Evolutionary conservation across 805 yeast species (phyloP).

Genomic region (Debaryomyces maramus): DNA sequence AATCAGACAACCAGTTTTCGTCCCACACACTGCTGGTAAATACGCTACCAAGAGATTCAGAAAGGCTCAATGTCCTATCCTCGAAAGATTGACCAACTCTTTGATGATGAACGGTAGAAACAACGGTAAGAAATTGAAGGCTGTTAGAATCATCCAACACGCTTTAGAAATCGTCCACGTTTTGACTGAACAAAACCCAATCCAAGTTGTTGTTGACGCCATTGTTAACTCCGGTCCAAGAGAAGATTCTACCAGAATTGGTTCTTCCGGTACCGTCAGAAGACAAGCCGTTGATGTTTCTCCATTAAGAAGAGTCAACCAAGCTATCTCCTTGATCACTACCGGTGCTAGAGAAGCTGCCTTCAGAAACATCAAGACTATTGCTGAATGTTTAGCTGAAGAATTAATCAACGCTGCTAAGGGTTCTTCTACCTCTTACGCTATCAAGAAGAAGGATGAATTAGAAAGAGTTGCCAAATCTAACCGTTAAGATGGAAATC

Average conservation of each 20-base stretch:
- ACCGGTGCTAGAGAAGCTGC: conserved; percentile 99
- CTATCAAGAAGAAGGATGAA: conserved; percentile 99
- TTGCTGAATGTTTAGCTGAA: conserved; percentile 99
- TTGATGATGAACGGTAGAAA: conserved; percentile 99
- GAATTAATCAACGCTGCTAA: conserved; percentile 99
- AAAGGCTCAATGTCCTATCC: conserved; percentile 99
- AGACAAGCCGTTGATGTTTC: conserved; percentile 99
- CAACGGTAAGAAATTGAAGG: conserved; percentile 99
- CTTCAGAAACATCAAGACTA: conserved; percentile 99
- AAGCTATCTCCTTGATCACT: conserved; percentile 96
- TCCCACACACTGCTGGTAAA: conserved; percentile 99
- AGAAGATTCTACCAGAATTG: conserved; percentile 99
- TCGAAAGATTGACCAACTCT: conserved; percentile 99
- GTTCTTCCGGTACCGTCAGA: conserved; percentile 99
- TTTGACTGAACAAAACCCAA: conserved; percentile 98
- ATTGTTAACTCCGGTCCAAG: conserved; percentile 99
- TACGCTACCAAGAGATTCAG: conserved; percentile 99
- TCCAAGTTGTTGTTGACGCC: conserved; percentile 99
- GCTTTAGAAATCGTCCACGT: conserved; percentile 97
- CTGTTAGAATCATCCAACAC: conserved; percentile 99
- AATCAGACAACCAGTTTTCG: conserved; percentile 95
- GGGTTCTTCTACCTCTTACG: conserved; percentile 99
- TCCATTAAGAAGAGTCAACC: conserved; percentile 99
- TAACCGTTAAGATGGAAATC: conserved; percentile 80
- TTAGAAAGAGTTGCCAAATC: conserved; percentile 99